Base-by-base conservation (phyloP, 192 early-diverging fungal genomes). In the Jimgerdemannia flammicorona region DNA sequence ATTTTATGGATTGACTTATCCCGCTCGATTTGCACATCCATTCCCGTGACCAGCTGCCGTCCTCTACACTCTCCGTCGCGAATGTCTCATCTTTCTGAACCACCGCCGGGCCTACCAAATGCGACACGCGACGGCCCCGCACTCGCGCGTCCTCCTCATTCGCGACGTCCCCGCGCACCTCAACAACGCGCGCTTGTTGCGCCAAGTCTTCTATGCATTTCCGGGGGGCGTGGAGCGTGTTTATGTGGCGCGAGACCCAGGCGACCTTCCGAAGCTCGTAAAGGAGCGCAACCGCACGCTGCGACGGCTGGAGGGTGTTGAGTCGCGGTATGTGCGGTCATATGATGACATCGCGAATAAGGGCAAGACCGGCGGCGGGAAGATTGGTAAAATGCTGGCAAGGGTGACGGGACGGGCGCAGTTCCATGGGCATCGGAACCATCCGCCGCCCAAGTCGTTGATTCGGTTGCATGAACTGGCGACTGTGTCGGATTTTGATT, bases 201-300 rank as follows among this genome's bases (percentile, higher is more conserved):
- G 64, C 42, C 59, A 80, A 39, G 74, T 91, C 66, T 92, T 92
- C 68, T 78, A 85, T 70, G 71, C 77, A 70, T 92, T 93, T 66
- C 91, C 93, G 59, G 91, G 90, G 18, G 91, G 91, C 10, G 90
- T 93, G 0, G 79, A 85, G 8, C 81, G 84, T 4, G 75, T 93
- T 20, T 90, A 59, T 59, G 49, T 59, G 49, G 6, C 49, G 49
- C 49, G 49, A 6, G 49, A 59, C 14, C 49, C 49, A 14, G 49
- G 49, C 49, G 49, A 59, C 14, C 49, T 59, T 2, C 49, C 49
- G 8, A 6, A 14, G 6, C 14, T 59, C 88, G 86, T 73, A 90
- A 40, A 91, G 86, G 78, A 80, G 83, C 84, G 85, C 80, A 44
- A 68, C 11, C 4, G 40, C 14, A 59, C 49, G 49, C 49, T 59